phyloP scores from a whole-genome alignment of 2,329 filamentous ascomycete species.

The Basipetospora chlamydospora region DNA sequence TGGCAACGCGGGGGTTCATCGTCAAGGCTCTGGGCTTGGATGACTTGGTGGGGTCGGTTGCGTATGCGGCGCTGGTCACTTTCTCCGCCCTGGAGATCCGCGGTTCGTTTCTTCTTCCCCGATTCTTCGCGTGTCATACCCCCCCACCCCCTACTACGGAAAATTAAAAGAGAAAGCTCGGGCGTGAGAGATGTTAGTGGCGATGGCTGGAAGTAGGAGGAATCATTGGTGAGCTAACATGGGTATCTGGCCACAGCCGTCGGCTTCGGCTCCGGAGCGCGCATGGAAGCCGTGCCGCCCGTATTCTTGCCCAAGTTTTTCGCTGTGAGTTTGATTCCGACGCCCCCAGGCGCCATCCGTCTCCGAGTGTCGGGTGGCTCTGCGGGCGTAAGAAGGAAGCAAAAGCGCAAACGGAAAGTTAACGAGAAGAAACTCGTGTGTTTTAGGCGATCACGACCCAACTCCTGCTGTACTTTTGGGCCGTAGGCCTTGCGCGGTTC shows the following conservation, averaged over 20 bases:
- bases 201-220: too few relatives aligned
- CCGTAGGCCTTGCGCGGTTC: constrained; percentile 17
- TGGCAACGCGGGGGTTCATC: constrained; percentile 2
- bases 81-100: constrained; percentile 4
- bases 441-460: constrained; percentile 2
- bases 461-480: constrained; percentile 16
- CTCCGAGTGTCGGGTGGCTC: too few relatives aligned
- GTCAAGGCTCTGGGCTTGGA: constrained; percentile 4
- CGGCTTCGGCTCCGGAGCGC: constrained; percentile 3
- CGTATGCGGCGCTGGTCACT: constrained; percentile 1
- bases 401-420: not conserved
- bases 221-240: too few relatives aligned
- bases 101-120: not conserved
- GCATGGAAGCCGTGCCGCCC: not conserved
- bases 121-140: too few relatives aligned
- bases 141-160: too few relatives aligned
- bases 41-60: constrained; percentile 1
- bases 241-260: not conserved
- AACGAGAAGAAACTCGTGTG: not conserved
- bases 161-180: too few relatives aligned
- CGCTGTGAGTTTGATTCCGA: not conserved
- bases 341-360: too few relatives aligned
- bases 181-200: too few relatives aligned
- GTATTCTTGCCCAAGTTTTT: constrained; percentile 3
- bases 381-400: too few relatives aligned